Evolutionary conservation across 1,284 basidiomycete species (phyloP).

Genomic region (Ustilago xerochloae): DNA sequence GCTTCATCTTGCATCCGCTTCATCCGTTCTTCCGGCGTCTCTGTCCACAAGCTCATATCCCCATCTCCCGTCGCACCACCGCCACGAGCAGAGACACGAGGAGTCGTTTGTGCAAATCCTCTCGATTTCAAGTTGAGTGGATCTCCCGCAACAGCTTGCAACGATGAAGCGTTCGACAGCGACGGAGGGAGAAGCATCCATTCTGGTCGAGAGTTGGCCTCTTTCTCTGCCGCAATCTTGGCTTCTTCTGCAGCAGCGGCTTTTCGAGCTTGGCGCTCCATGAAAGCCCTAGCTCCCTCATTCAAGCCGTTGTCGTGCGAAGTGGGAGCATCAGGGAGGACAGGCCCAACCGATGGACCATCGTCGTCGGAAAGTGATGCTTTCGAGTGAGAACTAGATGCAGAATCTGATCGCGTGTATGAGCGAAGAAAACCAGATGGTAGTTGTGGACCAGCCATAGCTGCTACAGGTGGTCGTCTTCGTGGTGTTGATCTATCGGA

Average conservation of each 20-base stretch:
- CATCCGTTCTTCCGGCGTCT: conserved; percentile 52
- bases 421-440: conserved; percentile 26
- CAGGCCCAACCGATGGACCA: conserved; percentile 28
- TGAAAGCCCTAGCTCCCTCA: conserved; percentile 24
- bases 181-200: conserved; percentile 56
- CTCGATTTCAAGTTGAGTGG: conserved; percentile 53
- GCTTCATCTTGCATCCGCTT: conserved; percentile 48
- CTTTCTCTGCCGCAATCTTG: conserved; percentile 22
- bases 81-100: conserved; percentile 35
- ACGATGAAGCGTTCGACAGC: conserved; percentile 30
- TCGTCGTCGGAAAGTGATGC: conserved; percentile 8
- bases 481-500: not conserved
- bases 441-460: conserved; percentile 29
- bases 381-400: not conserved
- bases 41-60: conserved; percentile 56
- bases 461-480: too few relatives aligned
- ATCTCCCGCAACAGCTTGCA: conserved; percentile 31
- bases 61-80: conserved; percentile 14
- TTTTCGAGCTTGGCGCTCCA: conserved; percentile 45
- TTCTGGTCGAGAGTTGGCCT: conserved; percentile 41
- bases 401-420: conserved; percentile 20
- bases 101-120: conserved; percentile 55
- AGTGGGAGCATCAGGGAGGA: conserved; percentile 2
- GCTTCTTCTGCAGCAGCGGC: conserved; percentile 32
- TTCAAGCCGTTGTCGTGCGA: conserved; percentile 6